These are phyloP conservation scores for Penicillium samsonianum DNA, from an alignment of 495 filamentous ascomycete species.

Conservation along the genomic window DNA sequence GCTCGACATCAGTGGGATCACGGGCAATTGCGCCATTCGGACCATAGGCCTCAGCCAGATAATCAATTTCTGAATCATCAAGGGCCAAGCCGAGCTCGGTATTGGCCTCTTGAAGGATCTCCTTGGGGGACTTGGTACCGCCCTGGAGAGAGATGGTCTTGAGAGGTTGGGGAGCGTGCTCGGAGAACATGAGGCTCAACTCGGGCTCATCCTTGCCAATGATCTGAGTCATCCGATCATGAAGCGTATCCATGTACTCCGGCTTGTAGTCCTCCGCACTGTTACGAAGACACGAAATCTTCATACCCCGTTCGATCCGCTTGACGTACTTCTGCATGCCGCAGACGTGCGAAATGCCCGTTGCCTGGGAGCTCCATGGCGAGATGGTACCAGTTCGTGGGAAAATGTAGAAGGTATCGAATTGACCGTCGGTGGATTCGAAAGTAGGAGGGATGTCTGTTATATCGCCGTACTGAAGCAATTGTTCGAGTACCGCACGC, in stretches of 20 bases:
- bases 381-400: constrained; percentile 84
- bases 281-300: constrained; percentile 57
- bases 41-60: constrained; percentile 81
- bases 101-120: constrained; percentile 80
- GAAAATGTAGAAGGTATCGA: constrained; percentile 65
- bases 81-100: constrained; percentile 78
- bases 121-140: constrained; percentile 59
- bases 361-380: constrained; percentile 96
- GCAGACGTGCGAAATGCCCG: constrained; percentile 90
- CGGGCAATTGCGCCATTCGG: constrained; percentile 65
- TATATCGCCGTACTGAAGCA: constrained; percentile 65
- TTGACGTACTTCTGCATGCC: constrained; percentile 70
- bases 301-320: constrained; percentile 85
- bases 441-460: constrained; percentile 48
- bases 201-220: constrained; percentile 66
- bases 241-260: constrained; percentile 68
- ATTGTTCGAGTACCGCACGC: constrained; percentile 53
- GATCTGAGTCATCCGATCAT: constrained; percentile 92
- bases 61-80: constrained; percentile 89
- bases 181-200: constrained; percentile 74
- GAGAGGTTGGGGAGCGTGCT: constrained; percentile 67
- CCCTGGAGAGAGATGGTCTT: constrained; percentile 71
- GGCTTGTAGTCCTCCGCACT: constrained; percentile 43
- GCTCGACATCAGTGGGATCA: constrained; percentile 84
- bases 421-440: constrained; percentile 41